Base-by-base conservation (phyloP, 805 yeast species). In the Starmerella bacillaris region DNA sequence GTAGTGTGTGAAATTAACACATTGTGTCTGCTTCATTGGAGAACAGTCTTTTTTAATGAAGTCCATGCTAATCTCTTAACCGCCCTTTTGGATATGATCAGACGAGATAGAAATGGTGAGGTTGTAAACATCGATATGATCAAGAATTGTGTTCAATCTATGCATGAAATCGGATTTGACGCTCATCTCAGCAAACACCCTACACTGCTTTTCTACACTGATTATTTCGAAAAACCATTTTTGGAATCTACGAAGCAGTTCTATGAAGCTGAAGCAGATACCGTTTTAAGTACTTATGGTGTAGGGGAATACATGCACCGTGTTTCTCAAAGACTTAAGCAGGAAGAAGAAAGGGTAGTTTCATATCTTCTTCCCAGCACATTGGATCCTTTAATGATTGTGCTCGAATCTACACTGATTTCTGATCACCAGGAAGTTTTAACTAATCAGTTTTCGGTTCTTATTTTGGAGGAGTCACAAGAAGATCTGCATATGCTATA, bases 1-100 rank as follows among this genome's bases (percentile, higher is more conserved):
- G 83, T 80, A 50, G 74, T 89, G 31, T 82, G 73, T 55, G 98
- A 89, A 56, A 92, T 92, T 17, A 75, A 83, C 53, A 82, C 94
- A 4, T 63, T 89, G 43, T 78, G 94, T 34, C 61, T 86, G 35
- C 65, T 83, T 45, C 74, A 79, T 33, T 89, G 99, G 99, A 75
- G 78, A 51, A 71, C 72, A 39, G 70, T 72, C 39, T 67, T 89
- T 70, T 86, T 89, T 55, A 67, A 68, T 42, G 67, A 70, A 18
- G 69, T 82, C 49, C 64, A 71, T 30, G 65, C 65, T 4, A 51
- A 50, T 5, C 63, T 92, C 36, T 71, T 82, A 43, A 54, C 55
- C 14, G 86, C 86, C 49, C 72, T 86, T 21, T 65, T 86, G 55
- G 71, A 67, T 21, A 75, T 77, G 51, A 75, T 92, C 37, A 74